These are phyloP conservation scores for Vaccinium corymbosum DNA, from an alignment of 148 eudicot species.

Conservation along the genomic window DNA sequence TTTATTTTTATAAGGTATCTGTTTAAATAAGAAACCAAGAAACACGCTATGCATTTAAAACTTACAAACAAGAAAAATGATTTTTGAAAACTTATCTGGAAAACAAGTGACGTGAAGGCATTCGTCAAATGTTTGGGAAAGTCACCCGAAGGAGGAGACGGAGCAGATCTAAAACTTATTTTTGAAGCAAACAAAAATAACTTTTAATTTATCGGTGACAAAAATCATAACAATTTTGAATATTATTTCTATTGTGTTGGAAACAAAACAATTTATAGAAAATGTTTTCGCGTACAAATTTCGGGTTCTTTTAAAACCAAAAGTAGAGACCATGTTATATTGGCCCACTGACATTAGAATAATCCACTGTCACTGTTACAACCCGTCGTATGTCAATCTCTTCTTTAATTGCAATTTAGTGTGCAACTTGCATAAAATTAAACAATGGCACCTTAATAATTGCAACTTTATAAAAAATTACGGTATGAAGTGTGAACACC, in stretches of 20 bases:
- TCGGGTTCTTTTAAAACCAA: neutral
- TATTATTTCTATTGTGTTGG: neutral
- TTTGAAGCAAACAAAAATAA: neutral
- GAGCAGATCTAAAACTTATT: neutral
- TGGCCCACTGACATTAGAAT: neutral
- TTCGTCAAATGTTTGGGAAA: neutral
- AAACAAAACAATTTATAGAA: neutral
- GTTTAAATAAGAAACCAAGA: neutral
- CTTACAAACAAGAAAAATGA: neutral
- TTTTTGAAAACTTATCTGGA: neutral
- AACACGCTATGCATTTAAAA: neutral
- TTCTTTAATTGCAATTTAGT: neutral
- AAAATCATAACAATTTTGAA: neutral
- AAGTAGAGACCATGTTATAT: neutral
- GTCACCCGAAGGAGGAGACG: neutral
- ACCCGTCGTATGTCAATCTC: neutral
- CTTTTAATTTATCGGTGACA: neutral
- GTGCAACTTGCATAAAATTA: slow-evolving; percentile 5
- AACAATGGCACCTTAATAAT: neutral
- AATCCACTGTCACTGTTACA: neutral
- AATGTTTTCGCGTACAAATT: neutral
- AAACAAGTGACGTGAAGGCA: neutral
- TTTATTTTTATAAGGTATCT: neutral
- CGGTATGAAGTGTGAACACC: neutral
- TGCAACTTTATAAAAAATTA: neutral